Conservation (phyloP, 306 rosid species). For the Vigna hirtella region DNA sequence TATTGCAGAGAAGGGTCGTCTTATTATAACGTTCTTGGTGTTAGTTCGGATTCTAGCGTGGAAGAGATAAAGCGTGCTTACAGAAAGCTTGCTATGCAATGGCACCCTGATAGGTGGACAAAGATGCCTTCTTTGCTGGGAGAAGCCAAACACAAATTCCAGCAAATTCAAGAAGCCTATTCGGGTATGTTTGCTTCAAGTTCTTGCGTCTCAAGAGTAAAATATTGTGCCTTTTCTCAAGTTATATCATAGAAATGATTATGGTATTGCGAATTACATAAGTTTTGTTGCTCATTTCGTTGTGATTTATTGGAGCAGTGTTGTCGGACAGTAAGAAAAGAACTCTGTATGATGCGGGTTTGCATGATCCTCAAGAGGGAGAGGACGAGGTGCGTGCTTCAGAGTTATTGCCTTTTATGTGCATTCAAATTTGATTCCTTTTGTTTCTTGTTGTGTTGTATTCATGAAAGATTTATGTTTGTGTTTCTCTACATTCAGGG, state of each 20-base stretch:
- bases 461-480: neutral
- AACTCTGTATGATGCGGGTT: slow-evolving; percentile 69
- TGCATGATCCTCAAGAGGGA: slow-evolving; percentile 69
- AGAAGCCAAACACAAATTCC: slow-evolving; percentile 74
- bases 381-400: slow-evolving; percentile 66
- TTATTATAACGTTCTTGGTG: slow-evolving; percentile 74
- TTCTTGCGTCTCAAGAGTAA: neutral
- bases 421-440: neutral
- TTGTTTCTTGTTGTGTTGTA: neutral
- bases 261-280: too few species aligned
- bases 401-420: neutral
- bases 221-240: too few species aligned
- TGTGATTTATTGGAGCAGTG: slow-evolving; percentile 50
- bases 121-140: slow-evolving; percentile 61
- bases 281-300: neutral
- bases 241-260: too few species aligned
- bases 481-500: slow-evolving; percentile 55
- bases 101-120: slow-evolving; percentile 92
- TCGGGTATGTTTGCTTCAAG: slow-evolving; percentile 51
- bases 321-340: slow-evolving; percentile 73
- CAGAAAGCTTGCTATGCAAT: slow-evolving; percentile 81
- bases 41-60: slow-evolving; percentile 52
- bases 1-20: slow-evolving; percentile 24
- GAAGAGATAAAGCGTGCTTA: slow-evolving; percentile 84
- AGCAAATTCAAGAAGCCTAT: slow-evolving; percentile 86